Base-by-base conservation (phyloP, 306 rosid genomes). In the Carpinus fangiana region DNA sequence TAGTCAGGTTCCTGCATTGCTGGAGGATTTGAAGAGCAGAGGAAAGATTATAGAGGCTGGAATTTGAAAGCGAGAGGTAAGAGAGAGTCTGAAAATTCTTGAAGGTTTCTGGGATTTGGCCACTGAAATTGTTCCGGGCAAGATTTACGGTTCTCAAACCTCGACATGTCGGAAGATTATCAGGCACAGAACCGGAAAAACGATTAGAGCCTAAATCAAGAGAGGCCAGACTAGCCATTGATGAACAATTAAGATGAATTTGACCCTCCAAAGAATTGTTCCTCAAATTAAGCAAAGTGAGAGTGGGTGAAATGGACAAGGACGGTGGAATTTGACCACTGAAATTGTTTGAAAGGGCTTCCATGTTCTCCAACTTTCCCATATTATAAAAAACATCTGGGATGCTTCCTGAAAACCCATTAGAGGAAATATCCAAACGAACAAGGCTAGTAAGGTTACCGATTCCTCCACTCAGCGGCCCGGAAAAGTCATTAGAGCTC, bases 101-200 rank as follows among this genome's bases (percentile, higher is more conserved):
- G 83, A 82, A 89, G 76, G 74, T 85, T 31, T 81, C 88, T n/a
- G 93, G 93, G 70, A 87, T 83, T 34, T 47, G 81, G 13, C 90
- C 85, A 2, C 5, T 31, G 21, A 87, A 74, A 3, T 75, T 61
- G 81, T 89, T 89, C 56, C 80, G 84, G 41, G 85, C 88, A 72
- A 89, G 81, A 61, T 86, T 89, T 56, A 80, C 21, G 54, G 46
- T 81, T 16, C 79, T 79, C 93, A 84, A 78, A 73, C 62, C 57
- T 6, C 2, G 80, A 72, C 93, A 89, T 41, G 77, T 47, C 26
- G 93, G 83, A 64, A 89, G 88, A 57, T 79, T 76, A 4, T 61
- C 73, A 0, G 90, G 88, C 70, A 87, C 76, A 38, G 23, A 68
- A 23, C 93, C 93, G 17, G 1, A 1, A 74, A 89, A 85, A 17